Evolutionary conservation across 257 asterid genomes (phyloP), one percentile per base, ranked within the genome.

Genomic region (Capsicum pubescens): DNA sequence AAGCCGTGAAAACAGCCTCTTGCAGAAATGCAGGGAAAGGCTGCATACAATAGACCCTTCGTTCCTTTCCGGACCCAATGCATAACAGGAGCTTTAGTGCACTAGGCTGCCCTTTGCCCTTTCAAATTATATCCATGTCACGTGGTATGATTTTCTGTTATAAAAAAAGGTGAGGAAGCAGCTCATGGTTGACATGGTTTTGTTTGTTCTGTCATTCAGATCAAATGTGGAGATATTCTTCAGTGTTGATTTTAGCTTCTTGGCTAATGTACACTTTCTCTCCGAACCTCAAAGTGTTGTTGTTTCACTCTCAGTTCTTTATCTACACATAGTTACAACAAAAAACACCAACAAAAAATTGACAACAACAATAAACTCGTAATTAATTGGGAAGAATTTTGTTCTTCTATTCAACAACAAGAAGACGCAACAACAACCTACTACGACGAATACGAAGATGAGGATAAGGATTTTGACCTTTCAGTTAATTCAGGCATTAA

Each of bases 321-420:
- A 1, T 87, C 94, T 81, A 84, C 94, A 39, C 91, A 88, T 64
- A 90, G 92, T 84, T 91, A 98, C 92, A 88, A 90, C 86, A 87
- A 90, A 85, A 87, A 90, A 85, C 97, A 90, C 14, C 94, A 87
- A 85, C 92, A 92, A 21, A 85, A 76, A 84, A 88, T 77, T 81
- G 74, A 35, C 52, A 39, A 39, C 44, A 39, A 39, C 17, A 12
- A 26, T 2, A 26, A 26, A 26, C 32, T 2, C 32, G 32, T 64
- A 64, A 85, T 84, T 12, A 82, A 86, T 55, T 78, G 85, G 66
- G 86, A 86, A 82, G 97, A 87, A 11, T 89, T 87, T 21, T 80
- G 84, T 87, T 59, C 91, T 44, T 85, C 90, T 8, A 58, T 81
- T 58, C 89, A 90, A 48, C 60, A 83, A 83, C 44, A 88, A 67